phyloP scores from a whole-genome alignment of 495 filamentous ascomycete species.

The Penicillium samsonianum region DNA sequence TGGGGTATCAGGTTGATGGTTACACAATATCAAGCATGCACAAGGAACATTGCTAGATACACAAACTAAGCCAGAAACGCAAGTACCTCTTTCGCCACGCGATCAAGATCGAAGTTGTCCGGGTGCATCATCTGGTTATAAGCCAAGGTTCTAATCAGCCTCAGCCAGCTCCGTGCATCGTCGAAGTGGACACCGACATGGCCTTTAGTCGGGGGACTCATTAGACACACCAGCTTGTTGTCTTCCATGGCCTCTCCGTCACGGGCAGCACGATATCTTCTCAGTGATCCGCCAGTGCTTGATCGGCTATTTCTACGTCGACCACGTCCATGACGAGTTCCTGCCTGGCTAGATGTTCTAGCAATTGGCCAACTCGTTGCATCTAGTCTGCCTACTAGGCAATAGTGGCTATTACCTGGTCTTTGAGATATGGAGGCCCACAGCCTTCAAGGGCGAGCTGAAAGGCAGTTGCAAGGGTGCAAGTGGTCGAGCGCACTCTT shows the following conservation, averaged over 20 bases:
- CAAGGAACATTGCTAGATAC: too few relatives aligned
- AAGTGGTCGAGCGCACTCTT: too few relatives aligned
- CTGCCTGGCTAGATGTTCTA: slow-evolving; percentile 17
- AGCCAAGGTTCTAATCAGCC: slow-evolving; percentile 4
- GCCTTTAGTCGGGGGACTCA: background rate
- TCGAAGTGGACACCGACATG: slow-evolving; percentile 7
- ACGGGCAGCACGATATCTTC: too few relatives aligned
- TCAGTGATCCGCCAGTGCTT: slow-evolving; percentile 12
- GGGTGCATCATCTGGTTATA: slow-evolving; percentile 12
- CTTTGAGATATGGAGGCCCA: slow-evolving; percentile 15
- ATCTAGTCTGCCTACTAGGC: slow-evolving; percentile 8
- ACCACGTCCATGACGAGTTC: slow-evolving; percentile 16
- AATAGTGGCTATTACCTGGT: slow-evolving; percentile 16
- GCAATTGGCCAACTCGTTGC: slow-evolving; percentile 20
- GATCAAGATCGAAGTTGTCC: slow-evolving; percentile 5
- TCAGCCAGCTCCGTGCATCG: too few relatives aligned
- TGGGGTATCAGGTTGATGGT: background rate
- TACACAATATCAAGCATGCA: background rate
- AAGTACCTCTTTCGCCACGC: slow-evolving; percentile 7
- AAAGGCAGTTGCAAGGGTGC: slow-evolving; percentile 8
- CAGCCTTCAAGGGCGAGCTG: slow-evolving; percentile 11
- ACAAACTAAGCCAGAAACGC: too few relatives aligned
- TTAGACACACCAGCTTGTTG: too few relatives aligned
- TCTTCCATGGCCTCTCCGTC: too few relatives aligned
- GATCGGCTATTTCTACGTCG: slow-evolving; percentile 2